These are phyloP conservation scores for Aspergillus glaucus DNA, from an alignment of 2,329 filamentous ascomycete genomes.

Conservation along the genomic window DNA sequence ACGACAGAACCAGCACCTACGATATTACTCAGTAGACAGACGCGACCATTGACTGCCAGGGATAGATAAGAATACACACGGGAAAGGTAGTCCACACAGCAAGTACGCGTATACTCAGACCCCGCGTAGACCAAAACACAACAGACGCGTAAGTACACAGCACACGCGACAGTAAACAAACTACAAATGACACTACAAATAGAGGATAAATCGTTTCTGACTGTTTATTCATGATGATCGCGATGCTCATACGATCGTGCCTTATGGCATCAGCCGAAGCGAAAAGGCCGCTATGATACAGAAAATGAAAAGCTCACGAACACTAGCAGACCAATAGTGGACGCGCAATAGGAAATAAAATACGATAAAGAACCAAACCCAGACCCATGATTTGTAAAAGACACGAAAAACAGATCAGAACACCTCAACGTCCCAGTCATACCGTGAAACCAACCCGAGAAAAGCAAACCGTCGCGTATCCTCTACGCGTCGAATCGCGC, in stretches of 20 bases:
- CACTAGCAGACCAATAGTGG: constrained; percentile 36
- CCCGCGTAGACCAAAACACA: too few relatives aligned
- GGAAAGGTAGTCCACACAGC: too few relatives aligned
- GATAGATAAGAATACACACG: too few relatives aligned
- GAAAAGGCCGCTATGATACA: constrained; percentile 39
- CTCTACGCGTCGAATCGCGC: constrained; percentile 27
- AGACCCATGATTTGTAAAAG: constrained; percentile 34
- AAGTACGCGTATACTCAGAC: too few relatives aligned
- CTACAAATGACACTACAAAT: background rate
- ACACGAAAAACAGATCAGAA: constrained; percentile 30
- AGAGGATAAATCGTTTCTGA: constrained; percentile 11
- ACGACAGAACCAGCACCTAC: too few relatives aligned
- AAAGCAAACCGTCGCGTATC: constrained; percentile 32
- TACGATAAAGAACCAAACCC: constrained; percentile 37
- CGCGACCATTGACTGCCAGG: too few relatives aligned
- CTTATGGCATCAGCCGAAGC: constrained; percentile 30
- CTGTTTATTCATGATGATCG: constrained; percentile 34
- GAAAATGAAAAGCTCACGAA: constrained; percentile 33
- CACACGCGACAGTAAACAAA: background rate
- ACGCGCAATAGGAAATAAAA: constrained; percentile 33
- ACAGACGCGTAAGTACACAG: too few relatives aligned
- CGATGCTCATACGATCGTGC: constrained; percentile 19
- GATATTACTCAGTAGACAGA: too few relatives aligned
- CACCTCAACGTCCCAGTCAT: constrained; percentile 42
- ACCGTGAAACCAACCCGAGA: constrained; percentile 36